phyloP scores from a whole-genome alignment of 2,329 filamentous ascomycete genomes.

The Monosporascus cannonballus region DNA sequence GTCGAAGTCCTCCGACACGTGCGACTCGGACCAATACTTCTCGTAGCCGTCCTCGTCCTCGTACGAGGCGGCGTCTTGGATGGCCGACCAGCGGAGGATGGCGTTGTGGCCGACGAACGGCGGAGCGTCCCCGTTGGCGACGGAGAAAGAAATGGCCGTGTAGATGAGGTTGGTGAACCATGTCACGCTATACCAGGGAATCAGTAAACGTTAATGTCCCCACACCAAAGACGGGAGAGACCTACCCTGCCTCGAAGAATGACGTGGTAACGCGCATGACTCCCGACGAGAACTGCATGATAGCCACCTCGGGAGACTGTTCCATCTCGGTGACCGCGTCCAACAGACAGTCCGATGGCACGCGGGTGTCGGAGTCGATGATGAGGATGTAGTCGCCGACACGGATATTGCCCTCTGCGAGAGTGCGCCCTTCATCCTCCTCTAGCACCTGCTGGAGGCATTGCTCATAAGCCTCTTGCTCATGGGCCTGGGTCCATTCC shows the following conservation, averaged over 20 bases:
- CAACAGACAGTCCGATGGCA: conserved; percentile 69
- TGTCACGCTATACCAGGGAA: conserved; percentile 50
- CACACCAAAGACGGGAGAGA: conserved; percentile 1
- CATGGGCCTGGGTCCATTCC: conserved; percentile 63
- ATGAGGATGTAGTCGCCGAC: conserved; percentile 78
- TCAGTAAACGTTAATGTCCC: neutral
- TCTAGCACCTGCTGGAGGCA: conserved; percentile 61
- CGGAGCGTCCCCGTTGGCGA: conserved; percentile 69
- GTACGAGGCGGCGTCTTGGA: conserved; percentile 65
- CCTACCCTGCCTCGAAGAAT: conserved; percentile 55
- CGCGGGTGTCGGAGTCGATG: conserved; percentile 75
- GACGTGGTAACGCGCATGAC: conserved; percentile 74
- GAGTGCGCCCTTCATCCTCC: conserved; percentile 58
- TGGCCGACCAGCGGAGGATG: conserved; percentile 67
- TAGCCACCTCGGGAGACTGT: conserved; percentile 69
- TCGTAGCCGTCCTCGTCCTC: conserved; percentile 64
- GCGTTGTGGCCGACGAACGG: conserved; percentile 81
- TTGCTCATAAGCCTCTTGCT: conserved; percentile 59
- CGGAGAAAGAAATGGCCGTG: conserved; percentile 70
- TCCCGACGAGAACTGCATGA: conserved; percentile 71
- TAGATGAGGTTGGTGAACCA: conserved; percentile 73
- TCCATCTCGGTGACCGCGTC: conserved; percentile 81
- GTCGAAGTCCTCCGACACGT: conserved; percentile 77
- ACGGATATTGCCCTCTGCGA: conserved; percentile 81
- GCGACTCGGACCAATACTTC: conserved; percentile 76